Percentiles rank a stretch among this genome's conserved stretches.
Evolutionary conservation across 2,329 filamentous ascomycete species (phyloP).

Genomic region (Fusarium nisikadoi): DNA sequence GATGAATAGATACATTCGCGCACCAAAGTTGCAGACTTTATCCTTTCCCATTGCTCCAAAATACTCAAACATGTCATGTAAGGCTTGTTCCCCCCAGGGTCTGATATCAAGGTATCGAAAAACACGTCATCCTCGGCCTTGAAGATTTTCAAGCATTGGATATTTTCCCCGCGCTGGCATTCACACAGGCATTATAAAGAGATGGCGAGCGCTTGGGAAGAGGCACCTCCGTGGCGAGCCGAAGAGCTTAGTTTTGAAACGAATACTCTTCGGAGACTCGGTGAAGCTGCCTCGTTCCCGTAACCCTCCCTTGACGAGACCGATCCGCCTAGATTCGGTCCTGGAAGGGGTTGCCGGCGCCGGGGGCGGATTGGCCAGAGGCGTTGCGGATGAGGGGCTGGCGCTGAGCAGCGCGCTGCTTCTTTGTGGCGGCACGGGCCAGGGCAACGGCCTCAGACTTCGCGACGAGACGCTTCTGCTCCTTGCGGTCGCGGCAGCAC

Average conservation of each 20-base stretch:
- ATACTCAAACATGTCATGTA: slow-evolving; percentile 40
- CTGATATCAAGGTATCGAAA: slow-evolving; percentile 43
- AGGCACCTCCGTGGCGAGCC: background rate
- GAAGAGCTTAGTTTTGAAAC: background rate
- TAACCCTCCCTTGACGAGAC: slow-evolving; percentile 26
- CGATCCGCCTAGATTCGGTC: slow-evolving; percentile 49
- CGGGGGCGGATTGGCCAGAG: slow-evolving; percentile 38
- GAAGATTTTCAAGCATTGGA: slow-evolving; percentile 17
- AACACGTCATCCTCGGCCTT: slow-evolving; percentile 34
- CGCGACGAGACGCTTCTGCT: slow-evolving; percentile 56
- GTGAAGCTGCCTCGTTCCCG: slow-evolving; percentile 26
- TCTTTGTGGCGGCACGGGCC: slow-evolving; percentile 59
- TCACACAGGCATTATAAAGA: slow-evolving; percentile 23
- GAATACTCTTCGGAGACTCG: slow-evolving; percentile 35
- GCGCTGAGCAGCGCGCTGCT: slow-evolving; percentile 51
- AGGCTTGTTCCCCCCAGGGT: slow-evolving; percentile 32
- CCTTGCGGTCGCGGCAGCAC: slow-evolving; percentile 62
- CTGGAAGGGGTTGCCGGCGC: slow-evolving; percentile 50
- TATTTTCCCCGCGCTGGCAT: slow-evolving; percentile 14
- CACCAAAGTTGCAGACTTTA: slow-evolving; percentile 40
- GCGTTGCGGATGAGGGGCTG: slow-evolving; percentile 52
- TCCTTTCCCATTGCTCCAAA: slow-evolving; percentile 41
- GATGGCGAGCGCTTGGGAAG: background rate
- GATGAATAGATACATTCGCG: slow-evolving; percentile 39
- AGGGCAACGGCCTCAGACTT: slow-evolving; percentile 62